A percentile compares a stretch with the other conserved stretches of the same genome.
These are phyloP conservation scores for Tinospora cordifolia DNA, from an alignment of 164 flowering plant species.

Conservation along the genomic window DNA sequence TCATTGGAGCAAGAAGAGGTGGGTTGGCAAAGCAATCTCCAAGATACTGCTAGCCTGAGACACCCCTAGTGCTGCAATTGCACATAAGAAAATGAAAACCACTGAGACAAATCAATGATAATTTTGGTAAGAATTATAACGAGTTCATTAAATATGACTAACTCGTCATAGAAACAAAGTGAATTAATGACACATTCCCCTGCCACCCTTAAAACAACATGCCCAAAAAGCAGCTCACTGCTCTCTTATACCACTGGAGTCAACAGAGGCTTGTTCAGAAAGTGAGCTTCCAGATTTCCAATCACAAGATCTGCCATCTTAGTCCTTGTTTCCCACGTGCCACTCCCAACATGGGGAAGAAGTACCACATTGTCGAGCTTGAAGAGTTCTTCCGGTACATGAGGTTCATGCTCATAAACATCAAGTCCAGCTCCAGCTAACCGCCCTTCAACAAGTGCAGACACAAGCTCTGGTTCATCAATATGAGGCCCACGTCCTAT, in stretches of 20 bases:
- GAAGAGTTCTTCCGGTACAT: slow-evolving; percentile 40
- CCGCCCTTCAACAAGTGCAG: slow-evolving; percentile 53
- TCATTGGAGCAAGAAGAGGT: too few species aligned
- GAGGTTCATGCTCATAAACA: slow-evolving; percentile 47
- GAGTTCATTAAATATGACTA: too few species aligned
- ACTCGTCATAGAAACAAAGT: too few species aligned
- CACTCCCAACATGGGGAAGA: slow-evolving; percentile 45
- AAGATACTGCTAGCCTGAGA: too few species aligned
- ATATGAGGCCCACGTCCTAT: slow-evolving; percentile 61
- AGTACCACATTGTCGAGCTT: slow-evolving; percentile 43
- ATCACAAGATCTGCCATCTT: slow-evolving; percentile 47
- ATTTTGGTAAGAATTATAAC: too few species aligned
- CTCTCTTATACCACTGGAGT: slow-evolving; percentile 33
- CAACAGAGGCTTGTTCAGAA: slow-evolving; percentile 35
- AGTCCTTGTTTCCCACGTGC: slow-evolving; percentile 34
- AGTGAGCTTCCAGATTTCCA: slow-evolving; percentile 41
- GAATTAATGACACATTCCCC: too few species aligned
- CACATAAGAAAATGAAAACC: too few species aligned
- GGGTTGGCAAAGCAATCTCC: too few species aligned
- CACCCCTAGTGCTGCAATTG: too few species aligned
- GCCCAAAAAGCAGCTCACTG: too few species aligned
- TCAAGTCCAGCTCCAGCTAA: slow-evolving; percentile 63
- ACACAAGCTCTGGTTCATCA: slow-evolving; percentile 52
- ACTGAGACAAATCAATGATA: too few species aligned
- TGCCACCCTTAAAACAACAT: too few species aligned